phyloP scores from a whole-genome alignment of 306 rosid genomes.

The Ormosia emarginata region DNA sequence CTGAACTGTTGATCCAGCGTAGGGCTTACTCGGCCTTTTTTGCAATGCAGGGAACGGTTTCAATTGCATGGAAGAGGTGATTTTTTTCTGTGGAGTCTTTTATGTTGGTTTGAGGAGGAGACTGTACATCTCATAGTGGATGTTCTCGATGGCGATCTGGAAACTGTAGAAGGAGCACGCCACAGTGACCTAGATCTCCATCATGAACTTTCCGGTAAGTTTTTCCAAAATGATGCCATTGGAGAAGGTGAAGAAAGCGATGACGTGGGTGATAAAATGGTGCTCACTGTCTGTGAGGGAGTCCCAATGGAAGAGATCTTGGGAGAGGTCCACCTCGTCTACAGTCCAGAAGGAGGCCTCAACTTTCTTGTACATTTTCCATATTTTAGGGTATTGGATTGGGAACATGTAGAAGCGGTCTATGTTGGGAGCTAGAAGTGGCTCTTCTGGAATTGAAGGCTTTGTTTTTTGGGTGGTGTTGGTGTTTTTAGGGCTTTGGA shows the following conservation, averaged over 20 bases:
- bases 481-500: not conserved
- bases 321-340: conserved; percentile 64
- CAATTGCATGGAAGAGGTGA: conserved; percentile 42
- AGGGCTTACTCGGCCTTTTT: conserved; percentile 71
- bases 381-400: conserved; percentile 73
- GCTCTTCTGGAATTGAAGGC: conserved; percentile 79
- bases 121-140: conserved; percentile 73
- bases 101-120: conserved; percentile 54
- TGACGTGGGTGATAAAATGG: conserved; percentile 59
- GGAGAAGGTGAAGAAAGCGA: conserved; percentile 74
- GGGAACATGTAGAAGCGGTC: conserved; percentile 95
- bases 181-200: conserved; percentile 56
- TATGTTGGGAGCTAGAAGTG: conserved; percentile 62
- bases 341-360: conserved; percentile 72
- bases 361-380: conserved; percentile 91
- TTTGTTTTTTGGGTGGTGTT: conserved; percentile 4
- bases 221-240: conserved; percentile 69
- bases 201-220: conserved; percentile 62
- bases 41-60: conserved; percentile 64
- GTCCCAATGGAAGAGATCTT: conserved; percentile 49
- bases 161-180: conserved; percentile 72
- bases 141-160: conserved; percentile 65
- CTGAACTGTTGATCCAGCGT: conserved; percentile 41
- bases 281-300: conserved; percentile 44
- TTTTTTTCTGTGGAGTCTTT: conserved; percentile 50